A percentile compares a stretch with the other conserved stretches of the same genome.
These are phyloP conservation scores for Westerdykella aurantiaca DNA, from an alignment of 2,329 filamentous ascomycete genomes.

Conservation along the genomic window DNA sequence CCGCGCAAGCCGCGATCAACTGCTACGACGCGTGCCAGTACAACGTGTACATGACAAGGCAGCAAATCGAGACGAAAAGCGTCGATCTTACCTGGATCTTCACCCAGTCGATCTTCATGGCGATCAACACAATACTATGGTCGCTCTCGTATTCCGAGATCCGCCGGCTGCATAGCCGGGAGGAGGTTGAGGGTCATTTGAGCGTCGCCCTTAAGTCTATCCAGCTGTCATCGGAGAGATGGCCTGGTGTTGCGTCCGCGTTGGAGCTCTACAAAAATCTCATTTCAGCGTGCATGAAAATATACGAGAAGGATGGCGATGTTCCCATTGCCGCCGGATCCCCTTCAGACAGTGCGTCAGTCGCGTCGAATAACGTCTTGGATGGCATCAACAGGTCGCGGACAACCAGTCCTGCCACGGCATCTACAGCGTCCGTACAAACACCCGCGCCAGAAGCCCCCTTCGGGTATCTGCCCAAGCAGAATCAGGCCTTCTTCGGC, in stretches of 20 bases:
- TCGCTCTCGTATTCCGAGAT: constrained; percentile 81
- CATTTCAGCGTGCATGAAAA: constrained; percentile 77
- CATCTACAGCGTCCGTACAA: constrained; percentile 34
- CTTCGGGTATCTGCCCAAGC: constrained; percentile 35
- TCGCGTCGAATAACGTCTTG: constrained; percentile 35
- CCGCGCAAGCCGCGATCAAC: constrained; percentile 66
- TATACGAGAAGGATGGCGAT: constrained; percentile 63
- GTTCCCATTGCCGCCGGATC: constrained; percentile 45
- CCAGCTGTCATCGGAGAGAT: constrained; percentile 72
- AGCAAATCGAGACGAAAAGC: constrained; percentile 68
- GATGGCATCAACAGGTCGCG: constrained; percentile 40
- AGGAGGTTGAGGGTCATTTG: constrained; percentile 71
- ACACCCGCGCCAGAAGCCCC: constrained; percentile 34
- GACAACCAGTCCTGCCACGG: constrained; percentile 42
- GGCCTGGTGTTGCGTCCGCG: constrained; percentile 84
- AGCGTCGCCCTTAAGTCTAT: constrained; percentile 72
- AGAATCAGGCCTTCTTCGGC: constrained; percentile 27
- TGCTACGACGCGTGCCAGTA: constrained; percentile 79
- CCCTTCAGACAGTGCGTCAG: constrained; percentile 43
- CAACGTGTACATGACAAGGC: constrained; percentile 74
- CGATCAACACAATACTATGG: constrained; percentile 88
- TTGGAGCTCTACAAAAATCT: constrained; percentile 83
- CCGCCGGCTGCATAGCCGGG: constrained; percentile 62
- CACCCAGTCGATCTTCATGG: constrained; percentile 81
- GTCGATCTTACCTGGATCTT: constrained; percentile 94